Conservation (phyloP, 129 eudicot species). For the Rutidosis leptorrhynchoides region DNA sequence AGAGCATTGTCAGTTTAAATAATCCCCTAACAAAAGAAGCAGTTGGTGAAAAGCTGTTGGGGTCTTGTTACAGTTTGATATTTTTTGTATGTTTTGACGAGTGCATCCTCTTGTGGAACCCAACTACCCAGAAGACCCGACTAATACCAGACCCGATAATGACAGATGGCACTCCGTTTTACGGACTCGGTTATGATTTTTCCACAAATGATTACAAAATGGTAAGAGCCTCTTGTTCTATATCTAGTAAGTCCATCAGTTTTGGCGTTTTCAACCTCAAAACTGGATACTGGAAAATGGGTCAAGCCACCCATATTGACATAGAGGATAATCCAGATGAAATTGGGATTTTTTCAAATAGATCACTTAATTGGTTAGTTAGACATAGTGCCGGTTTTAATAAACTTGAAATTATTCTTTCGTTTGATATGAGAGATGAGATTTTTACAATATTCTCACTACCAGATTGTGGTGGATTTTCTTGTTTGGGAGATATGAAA, state of each 20-base stretch:
- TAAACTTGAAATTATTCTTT: conserved; percentile 5
- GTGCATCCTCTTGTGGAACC: conserved; percentile 31
- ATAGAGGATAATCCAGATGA: conserved; percentile 7
- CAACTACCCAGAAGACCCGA: conserved; percentile 19
- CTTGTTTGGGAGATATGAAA: conserved; percentile 18
- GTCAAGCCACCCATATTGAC: not conserved
- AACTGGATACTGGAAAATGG: conserved; percentile 18
- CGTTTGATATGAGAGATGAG: conserved; percentile 13
- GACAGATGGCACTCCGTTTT: conserved; percentile 16
- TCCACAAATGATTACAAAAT: conserved; percentile 11
- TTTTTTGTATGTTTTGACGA: conserved; percentile 16
- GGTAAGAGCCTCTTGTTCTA: conserved; percentile 9
- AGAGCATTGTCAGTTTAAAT: conserved; percentile 11
- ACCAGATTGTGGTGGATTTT: not conserved
- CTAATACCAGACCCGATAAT: conserved; percentile 12
- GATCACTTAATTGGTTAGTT: conserved; percentile 20
- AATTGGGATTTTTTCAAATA: conserved; percentile 19
- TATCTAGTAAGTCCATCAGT: conserved; percentile 1
- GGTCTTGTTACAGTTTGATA: conserved; percentile 31
- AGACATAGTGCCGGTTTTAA: not conserved
- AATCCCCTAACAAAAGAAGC: conserved; percentile 17
- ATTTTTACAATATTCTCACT: not conserved
- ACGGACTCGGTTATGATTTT: conserved; percentile 23
- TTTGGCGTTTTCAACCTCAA: conserved; percentile 24
- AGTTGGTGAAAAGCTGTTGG: conserved; percentile 7